phyloP scores from a whole-genome alignment of 2,329 filamentous ascomycete species.

The Apiospora sp. region DNA sequence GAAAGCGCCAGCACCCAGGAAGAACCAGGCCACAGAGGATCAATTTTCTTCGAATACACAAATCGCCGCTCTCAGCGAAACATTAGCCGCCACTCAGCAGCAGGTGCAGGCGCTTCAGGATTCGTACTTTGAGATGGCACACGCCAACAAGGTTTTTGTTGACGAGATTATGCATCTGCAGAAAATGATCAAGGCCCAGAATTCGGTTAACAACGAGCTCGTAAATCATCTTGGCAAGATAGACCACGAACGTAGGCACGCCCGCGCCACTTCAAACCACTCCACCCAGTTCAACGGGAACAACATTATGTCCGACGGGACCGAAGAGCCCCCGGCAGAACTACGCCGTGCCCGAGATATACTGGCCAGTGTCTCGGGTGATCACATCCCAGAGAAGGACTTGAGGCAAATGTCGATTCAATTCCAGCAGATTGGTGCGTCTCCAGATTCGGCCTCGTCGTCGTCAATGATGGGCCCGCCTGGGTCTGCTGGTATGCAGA shows the following conservation, averaged over 20 bases:
- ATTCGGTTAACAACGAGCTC: slow-evolving; percentile 65
- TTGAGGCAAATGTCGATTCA: slow-evolving; percentile 62
- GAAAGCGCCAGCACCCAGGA: slow-evolving; percentile 92
- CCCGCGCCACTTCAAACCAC: slow-evolving; percentile 48
- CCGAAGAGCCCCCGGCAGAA: slow-evolving; percentile 57
- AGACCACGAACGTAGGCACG: slow-evolving; percentile 54
- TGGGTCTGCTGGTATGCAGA: slow-evolving; percentile 48
- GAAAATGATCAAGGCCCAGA: slow-evolving; percentile 66
- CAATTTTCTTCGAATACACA: slow-evolving; percentile 84
- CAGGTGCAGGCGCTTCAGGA: slow-evolving; percentile 90
- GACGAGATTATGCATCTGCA: slow-evolving; percentile 68
- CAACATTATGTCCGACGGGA: slow-evolving; percentile 53
- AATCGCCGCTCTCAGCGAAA: slow-evolving; percentile 86
- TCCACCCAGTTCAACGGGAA: slow-evolving; percentile 46
- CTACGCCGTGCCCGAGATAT: slow-evolving; percentile 65
- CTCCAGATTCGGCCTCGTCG: slow-evolving; percentile 59
- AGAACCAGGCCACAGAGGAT: slow-evolving; percentile 72
- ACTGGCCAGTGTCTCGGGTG: slow-evolving; percentile 59
- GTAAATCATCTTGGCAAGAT: slow-evolving; percentile 62
- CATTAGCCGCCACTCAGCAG: slow-evolving; percentile 88
- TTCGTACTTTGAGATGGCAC: slow-evolving; percentile 78
- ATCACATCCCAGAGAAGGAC: slow-evolving; percentile 61
- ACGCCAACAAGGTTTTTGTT: slow-evolving; percentile 68
- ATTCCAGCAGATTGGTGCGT: slow-evolving; percentile 59
- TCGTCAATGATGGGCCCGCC: slow-evolving; percentile 65